Evolutionary conservation across 768 basidiomycete genomes (phyloP), one percentile per base, ranked within the genome.

Genomic region (Tylopilus sp.): DNA sequence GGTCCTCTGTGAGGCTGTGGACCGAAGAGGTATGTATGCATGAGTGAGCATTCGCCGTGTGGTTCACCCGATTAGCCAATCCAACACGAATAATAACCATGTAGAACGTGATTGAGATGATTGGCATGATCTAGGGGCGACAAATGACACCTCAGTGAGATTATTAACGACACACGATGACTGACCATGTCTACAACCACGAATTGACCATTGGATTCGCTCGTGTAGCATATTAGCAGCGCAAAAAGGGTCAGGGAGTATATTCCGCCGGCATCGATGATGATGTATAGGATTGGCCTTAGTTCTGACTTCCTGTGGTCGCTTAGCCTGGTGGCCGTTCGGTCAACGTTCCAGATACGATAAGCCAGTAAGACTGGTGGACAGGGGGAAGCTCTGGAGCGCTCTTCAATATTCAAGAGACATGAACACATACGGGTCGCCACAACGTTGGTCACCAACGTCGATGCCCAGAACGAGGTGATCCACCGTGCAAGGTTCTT

Each of bases 221-320:
- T 51, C 5, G 59, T 50, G 47, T 69, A 74, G 29, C 66, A 65
- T 4, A 69, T 54, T 28, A 76, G 53, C 2, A 68, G 66, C 10
- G 66, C 58, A 29, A 70, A 48, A 48, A 75, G 67, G 3, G 72
- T 68, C 47, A 70, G 3, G 2, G 72, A 72, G 50, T 76, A 76
- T 6, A 76, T 61, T 12, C 61, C 57, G 21, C 74, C 75, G 11
- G 72, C 68, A 47, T 76, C 75, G 45, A 75, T 47, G 43, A 75
- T 59, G 29, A 72, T 61, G 33, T 57, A 53, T 13, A 76, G 51
- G n/a, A 58, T 22, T 6, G 56, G 51, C 19, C 54, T 55, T 9
- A 60, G 37, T 11, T 57, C 51, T 3, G 58, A 60, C 17, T 22
- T 51, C 33, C 45, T 26, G 19, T 38, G 19, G 13, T 53, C 43